phyloP scores from a whole-genome alignment of 2,329 filamentous ascomycete genomes.

The Lasiodiplodia citricola region DNA sequence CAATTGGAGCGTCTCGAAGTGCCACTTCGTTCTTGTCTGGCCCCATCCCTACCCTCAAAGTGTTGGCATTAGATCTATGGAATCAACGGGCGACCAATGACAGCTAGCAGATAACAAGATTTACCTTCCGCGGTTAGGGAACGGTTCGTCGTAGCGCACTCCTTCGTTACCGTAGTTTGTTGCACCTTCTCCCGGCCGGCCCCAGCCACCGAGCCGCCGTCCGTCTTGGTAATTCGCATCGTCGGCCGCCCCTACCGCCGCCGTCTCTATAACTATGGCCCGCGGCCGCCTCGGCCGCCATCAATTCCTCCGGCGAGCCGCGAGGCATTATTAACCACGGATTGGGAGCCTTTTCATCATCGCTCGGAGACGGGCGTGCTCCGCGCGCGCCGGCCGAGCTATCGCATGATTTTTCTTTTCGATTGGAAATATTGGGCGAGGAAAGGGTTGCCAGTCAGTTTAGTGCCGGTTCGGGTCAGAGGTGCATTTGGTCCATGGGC shows the following conservation, averaged over 20 bases:
- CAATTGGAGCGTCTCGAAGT: neutral
- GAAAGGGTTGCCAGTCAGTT: neutral
- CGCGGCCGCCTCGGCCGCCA: neutral
- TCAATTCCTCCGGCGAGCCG: neutral
- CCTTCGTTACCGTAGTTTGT: neutral
- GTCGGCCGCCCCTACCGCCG: neutral
- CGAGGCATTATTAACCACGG: too few species aligned
- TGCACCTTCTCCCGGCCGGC: neutral
- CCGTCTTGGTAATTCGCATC: neutral
- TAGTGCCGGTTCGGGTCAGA: neutral
- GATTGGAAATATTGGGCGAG: neutral
- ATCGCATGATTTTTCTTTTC: neutral
- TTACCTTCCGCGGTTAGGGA: neutral
- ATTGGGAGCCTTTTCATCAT: too few species aligned
- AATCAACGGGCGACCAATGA: neutral
- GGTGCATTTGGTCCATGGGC: neutral
- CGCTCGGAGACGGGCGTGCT: neutral
- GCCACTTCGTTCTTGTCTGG: neutral
- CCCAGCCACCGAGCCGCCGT: neutral
- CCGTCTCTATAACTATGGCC: neutral
- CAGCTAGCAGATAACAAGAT: constrained; percentile 2
- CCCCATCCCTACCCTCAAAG: neutral
- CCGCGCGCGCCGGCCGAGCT: neutral
- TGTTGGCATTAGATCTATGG: neutral
- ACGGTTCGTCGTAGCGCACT: neutral